Evolutionary conservation across 108 stramenopile genomes (phyloP), one percentile per base, ranked within the genome.

Genomic region (Craspedostauros australis): DNA sequence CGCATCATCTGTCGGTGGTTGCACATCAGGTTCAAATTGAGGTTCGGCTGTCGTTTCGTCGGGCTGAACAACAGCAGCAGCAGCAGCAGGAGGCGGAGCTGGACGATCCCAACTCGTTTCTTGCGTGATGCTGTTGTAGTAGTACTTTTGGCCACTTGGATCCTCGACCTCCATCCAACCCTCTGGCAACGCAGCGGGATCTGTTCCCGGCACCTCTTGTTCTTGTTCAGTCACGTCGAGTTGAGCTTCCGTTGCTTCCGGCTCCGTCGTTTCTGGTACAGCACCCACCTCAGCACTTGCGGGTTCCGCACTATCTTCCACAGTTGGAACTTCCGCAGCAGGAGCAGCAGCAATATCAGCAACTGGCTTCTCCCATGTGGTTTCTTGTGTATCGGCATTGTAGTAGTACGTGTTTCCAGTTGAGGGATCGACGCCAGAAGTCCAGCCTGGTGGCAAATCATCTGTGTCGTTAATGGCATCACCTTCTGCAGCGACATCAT

Each of bases 191-290:
- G 34, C 34, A 36, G 34, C 11, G 9, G 9, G 9, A 11, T 12
- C 34, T 36, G 11, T 12, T 36, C 12, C 12, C 12, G 11, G 34
- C 11, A 12, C 12, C 12, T 36, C 12, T 36, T 9, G 74, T 65
- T 24, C 74, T 59, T 29, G n/a, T n/a, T n/a, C n/a, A n/a, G n/a
- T n/a, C n/a, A n/a, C 70, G 69, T 71, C 75, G 70, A 42, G 60
- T 64, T 14, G 74, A 69, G 23, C 57, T 60, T 14, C 74, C 51
- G 24, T 57, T 61, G 18, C 39, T 21, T 19, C n/a, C n/a, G n/a
- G n/a, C n/a, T n/a, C n/a, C n/a, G n/a, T n/a, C n/a, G n/a, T n/a
- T n/a, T n/a, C n/a, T n/a, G n/a, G n/a, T n/a, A n/a, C n/a, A n/a
- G n/a, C n/a, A n/a, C n/a, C n/a, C n/a, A n/a, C n/a, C n/a, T n/a